Conservation (phyloP, 495 filamentous ascomycete species). For the Aspergillus nidulans region DNA sequence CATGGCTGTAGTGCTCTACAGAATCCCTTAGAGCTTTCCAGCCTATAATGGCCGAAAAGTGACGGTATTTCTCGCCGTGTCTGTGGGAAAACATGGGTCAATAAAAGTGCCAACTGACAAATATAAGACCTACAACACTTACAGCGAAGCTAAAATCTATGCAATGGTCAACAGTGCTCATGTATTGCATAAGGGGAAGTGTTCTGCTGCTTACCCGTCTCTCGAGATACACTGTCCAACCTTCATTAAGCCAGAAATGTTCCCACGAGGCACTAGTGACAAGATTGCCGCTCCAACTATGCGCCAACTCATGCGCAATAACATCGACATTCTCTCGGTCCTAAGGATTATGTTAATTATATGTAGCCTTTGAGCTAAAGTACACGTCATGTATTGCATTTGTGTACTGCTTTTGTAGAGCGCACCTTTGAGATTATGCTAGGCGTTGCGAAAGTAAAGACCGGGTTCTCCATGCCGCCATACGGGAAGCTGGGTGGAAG, state of each 20-base stretch:
- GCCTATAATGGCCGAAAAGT: conserved; percentile 86
- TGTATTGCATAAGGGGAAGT: neutral
- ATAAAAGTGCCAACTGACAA: conserved; percentile 4
- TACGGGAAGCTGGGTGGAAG: conserved; percentile 89
- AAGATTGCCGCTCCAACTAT: conserved; percentile 91
- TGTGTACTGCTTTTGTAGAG: neutral
- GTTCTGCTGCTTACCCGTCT: conserved; percentile 50
- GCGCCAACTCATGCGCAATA: conserved; percentile 89
- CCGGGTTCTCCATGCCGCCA: conserved; percentile 89
- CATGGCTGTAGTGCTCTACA: conserved; percentile 67
- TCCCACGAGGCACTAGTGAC: conserved; percentile 91
- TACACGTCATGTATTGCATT: no score
- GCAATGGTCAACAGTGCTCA: conserved; percentile 7
- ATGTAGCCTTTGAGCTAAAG: neutral
- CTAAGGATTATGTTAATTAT: conserved; percentile 15
- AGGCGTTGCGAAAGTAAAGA: conserved; percentile 90
- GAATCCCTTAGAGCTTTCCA: conserved; percentile 64
- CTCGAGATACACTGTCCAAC: conserved; percentile 94
- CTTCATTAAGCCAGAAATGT: conserved; percentile 97
- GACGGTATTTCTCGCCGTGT: conserved; percentile 77
- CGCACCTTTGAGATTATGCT: conserved; percentile 74
- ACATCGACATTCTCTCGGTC: conserved; percentile 94
- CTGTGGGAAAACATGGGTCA: conserved; percentile 18
- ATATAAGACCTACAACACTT: neutral
- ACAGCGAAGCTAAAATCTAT: conserved; percentile 28